A percentile compares a stretch with the other conserved stretches of the same genome.
Conservation (phyloP, 2,329 filamentous ascomycete species). For the Colletotrichum destructivum region DNA sequence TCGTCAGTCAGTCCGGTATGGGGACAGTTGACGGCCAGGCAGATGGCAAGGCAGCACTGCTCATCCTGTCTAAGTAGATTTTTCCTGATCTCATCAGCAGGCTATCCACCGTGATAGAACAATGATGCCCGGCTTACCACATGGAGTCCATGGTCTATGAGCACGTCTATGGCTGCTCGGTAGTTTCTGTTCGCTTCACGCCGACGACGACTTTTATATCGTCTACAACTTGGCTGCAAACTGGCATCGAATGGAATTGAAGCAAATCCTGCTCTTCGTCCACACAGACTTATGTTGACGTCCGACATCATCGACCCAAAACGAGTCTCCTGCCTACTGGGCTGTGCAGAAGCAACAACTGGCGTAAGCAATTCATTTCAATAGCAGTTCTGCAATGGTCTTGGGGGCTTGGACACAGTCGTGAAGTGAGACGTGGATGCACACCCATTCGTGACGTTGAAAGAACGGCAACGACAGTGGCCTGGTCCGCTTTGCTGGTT, state of each 20-base stretch:
- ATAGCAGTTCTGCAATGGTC: neutral
- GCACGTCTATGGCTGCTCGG: neutral
- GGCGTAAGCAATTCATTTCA: neutral
- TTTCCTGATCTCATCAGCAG: constrained; percentile 9
- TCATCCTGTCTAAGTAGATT: constrained; percentile 21
- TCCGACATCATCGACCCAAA: neutral
- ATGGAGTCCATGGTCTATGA: constrained; percentile 12
- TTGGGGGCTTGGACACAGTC: neutral
- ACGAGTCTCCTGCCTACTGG: neutral
- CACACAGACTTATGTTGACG: neutral
- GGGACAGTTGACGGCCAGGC: constrained; percentile 18
- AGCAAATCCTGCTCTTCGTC: constrained; percentile 9
- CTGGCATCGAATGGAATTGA: neutral
- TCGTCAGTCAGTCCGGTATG: constrained; percentile 19
- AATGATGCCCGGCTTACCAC: neutral
- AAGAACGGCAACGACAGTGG: neutral
- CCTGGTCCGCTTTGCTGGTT: neutral
- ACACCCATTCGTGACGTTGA: neutral
- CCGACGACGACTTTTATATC: constrained; percentile 1
- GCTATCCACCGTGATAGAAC: neutral
- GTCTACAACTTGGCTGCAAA: too few species aligned
- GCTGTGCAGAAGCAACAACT: neutral
- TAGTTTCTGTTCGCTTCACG: neutral
- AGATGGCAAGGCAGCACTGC: constrained; percentile 17
- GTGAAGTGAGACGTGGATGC: neutral